A percentile compares a stretch with the other conserved stretches of the same genome.
These are phyloP conservation scores for Amanita muscaria DNA, from an alignment of 768 basidiomycete genomes.

Conservation along the genomic window DNA sequence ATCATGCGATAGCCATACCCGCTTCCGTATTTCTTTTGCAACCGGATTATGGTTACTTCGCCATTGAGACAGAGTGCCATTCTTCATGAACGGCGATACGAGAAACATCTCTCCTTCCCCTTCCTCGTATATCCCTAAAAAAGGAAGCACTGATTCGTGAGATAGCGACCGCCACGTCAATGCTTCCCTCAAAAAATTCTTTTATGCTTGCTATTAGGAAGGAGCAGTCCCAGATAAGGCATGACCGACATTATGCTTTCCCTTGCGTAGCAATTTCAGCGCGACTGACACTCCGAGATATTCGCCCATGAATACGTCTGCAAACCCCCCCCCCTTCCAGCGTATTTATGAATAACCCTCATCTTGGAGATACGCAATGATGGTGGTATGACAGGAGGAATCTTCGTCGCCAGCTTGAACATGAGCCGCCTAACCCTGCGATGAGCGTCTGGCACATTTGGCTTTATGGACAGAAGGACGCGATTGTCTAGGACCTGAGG, in stretches of 20 bases:
- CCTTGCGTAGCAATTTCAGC: neutral
- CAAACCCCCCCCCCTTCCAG: neutral
- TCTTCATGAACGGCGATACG: slow-evolving; percentile 2
- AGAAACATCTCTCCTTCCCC: neutral
- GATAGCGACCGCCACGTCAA: neutral
- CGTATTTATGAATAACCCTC: neutral
- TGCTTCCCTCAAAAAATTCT: neutral
- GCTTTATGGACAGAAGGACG: neutral
- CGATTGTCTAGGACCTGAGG: neutral
- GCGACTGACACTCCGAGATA: neutral
- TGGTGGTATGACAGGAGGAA: neutral
- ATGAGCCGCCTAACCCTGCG: slow-evolving; percentile 1
- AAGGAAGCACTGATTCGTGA: neutral
- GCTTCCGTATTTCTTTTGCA: neutral
- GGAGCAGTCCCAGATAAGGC: neutral
- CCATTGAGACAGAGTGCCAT: slow-evolving; percentile 3
- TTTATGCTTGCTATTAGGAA: neutral
- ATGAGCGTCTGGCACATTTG: neutral
- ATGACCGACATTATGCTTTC: too few relatives aligned
- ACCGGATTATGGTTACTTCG: neutral
- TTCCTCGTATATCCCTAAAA: neutral
- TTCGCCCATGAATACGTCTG: neutral
- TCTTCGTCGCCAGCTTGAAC: neutral
- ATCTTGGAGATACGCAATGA: neutral
- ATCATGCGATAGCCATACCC: neutral